These are phyloP conservation scores for Populus tremula DNA, from an alignment of 345 rosid genomes.

Conservation along the genomic window DNA sequence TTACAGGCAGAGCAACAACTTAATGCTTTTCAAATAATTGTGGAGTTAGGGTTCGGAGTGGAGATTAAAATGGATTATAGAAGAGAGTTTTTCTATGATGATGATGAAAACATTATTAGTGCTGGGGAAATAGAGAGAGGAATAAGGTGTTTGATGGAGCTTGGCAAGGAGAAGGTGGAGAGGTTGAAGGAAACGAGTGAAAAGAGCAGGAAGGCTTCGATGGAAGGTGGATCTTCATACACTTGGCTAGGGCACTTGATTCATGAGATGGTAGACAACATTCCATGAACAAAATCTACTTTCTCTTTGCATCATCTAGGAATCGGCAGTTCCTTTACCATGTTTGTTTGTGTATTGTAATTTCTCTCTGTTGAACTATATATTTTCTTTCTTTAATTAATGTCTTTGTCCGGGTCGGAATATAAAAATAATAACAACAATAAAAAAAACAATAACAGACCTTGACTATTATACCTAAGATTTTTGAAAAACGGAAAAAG, in stretches of 20 bases:
- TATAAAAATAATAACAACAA: too few species aligned
- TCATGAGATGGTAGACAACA: neutral
- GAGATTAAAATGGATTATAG: neutral
- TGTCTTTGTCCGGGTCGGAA: too few species aligned
- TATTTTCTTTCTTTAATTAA: too few species aligned
- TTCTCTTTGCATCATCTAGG: too few species aligned
- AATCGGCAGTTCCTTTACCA: too few species aligned
- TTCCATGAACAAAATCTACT: too few species aligned
- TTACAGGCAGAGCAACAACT: conserved; percentile 10
- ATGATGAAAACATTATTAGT: neutral
- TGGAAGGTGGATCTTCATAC: conserved; percentile 10
- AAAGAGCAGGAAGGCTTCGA: neutral
- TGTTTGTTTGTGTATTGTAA: too few species aligned
- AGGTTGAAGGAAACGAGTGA: conserved; percentile 2
- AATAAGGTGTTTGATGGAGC: neutral
- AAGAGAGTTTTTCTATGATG: neutral
- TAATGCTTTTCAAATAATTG: conserved; percentile 4
- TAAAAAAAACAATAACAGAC: too few species aligned
- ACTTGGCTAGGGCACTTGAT: neutral
- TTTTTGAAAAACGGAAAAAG: too few species aligned
- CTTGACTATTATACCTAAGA: too few species aligned
- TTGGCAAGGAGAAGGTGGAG: neutral
- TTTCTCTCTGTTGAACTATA: too few species aligned
- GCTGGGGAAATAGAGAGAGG: neutral
- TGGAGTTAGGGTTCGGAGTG: neutral